Percentiles rank a stretch among this genome's conserved stretches.
These are phyloP conservation scores for Rhodotorula toruloides DNA, from an alignment of 768 basidiomycete genomes.

Conservation along the genomic window DNA sequence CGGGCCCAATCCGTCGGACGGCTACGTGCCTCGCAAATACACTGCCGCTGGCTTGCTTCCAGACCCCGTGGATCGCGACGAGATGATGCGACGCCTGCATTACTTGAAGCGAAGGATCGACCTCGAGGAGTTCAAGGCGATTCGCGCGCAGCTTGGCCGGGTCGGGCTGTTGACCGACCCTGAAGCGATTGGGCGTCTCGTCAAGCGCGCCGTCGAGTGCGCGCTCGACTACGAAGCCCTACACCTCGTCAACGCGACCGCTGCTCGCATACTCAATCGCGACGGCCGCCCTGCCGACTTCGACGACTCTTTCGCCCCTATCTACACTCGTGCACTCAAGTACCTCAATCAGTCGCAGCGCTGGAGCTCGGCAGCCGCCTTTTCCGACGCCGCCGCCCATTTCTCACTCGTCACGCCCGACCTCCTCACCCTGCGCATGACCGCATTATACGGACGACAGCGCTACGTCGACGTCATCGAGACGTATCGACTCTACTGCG, in stretches of 20 bases:
- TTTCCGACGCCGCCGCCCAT: conserved; percentile 22
- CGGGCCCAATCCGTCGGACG: no score
- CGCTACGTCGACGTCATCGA: conserved; percentile 9
- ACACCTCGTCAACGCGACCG: conserved; percentile 11
- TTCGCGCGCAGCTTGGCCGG: no score
- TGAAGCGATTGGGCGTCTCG: not conserved
- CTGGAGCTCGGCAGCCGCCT: conserved; percentile 2
- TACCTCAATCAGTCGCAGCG: not conserved
- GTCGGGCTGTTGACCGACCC: not conserved
- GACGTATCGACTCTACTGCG: conserved; percentile 6
- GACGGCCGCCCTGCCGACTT: no score
- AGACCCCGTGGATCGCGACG: no score
- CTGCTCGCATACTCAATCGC: not conserved
- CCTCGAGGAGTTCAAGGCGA: no score
- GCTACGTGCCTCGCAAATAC: no score
- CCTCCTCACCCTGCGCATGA: conserved; percentile 12
- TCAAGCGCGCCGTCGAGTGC: not conserved
- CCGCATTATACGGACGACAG: conserved; percentile 10
- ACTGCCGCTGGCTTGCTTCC: no score
- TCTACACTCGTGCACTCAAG: conserved; percentile 2
- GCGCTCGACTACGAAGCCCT: conserved; percentile 4
- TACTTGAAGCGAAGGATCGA: not conserved
- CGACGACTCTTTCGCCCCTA: not conserved
- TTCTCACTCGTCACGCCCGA: not conserved
- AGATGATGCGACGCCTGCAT: no score